Evolutionary conservation across 345 rosid species (phyloP), one percentile per base, ranked within the genome.

Genomic region (Eucalyptus pauciflora): DNA sequence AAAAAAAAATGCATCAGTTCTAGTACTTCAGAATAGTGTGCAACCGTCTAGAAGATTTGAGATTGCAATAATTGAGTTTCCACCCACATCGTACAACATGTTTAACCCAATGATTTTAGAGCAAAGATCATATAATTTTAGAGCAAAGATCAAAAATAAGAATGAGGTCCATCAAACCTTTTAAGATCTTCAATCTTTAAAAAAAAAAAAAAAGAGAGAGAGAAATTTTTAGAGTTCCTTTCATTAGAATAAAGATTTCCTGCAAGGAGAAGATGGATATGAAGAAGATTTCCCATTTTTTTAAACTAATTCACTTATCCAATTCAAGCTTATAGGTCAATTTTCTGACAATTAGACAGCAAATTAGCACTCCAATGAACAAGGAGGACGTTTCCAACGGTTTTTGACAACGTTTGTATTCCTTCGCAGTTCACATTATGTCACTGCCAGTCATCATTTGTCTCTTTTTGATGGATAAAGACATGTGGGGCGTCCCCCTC

Each of bases 401-500:
- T 29, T 27, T 29, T 12, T 13, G 8, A 62, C 69, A 12, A 62
- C 29, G 13, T 56, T 24, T 22, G 62, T 10, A 0, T 56, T 56
- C 29, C 62, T 22, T 22, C 13, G 64, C 64, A 62, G 33, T 62
- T 27, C 33, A 29, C 69, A 62, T 6, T 27, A 27, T 6, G 7
- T 62, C 33, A 12, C 8, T 0, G 15, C 16, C 17, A 0, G 16
- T 29, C 69, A 29, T 60, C 33, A 62, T 62, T 62, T 62, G 33
- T 27, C 69, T 62, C 69, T 27, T 29, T 29, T 62, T 62, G 69
- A 62, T 62, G 4, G 33, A 29, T 62, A 62, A 29, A 6, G 69
- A 6, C 69, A 1, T 1, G 54, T 7, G 7, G 31, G 15, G 2
- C 27, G 0, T 0, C 67, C 31, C 31, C 16, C 31, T 3, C 31